These are phyloP conservation scores for Cercospora sp. DNA, from an alignment of 2,329 filamentous ascomycete genomes.

Conservation along the genomic window DNA sequence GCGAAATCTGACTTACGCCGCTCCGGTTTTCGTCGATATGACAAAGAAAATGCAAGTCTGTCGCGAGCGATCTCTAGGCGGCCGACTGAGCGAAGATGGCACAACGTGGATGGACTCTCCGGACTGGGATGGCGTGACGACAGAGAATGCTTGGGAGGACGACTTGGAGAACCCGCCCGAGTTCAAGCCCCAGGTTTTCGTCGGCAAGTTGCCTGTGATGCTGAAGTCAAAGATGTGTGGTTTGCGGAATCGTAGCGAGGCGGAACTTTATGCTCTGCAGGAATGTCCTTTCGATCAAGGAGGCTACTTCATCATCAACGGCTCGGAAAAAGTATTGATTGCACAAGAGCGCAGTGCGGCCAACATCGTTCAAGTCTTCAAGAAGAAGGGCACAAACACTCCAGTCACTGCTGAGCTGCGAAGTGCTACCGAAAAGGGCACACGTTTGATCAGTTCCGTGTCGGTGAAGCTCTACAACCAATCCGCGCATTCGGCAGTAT, in stretches of 20 bases:
- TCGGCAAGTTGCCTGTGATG: constrained; percentile 97
- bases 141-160: constrained; percentile 50
- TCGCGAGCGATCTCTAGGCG: constrained; percentile 68
- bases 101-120: constrained; percentile 30
- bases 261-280: constrained; percentile 85
- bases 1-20: constrained; percentile 93
- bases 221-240: constrained; percentile 96
- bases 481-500: constrained; percentile 61
- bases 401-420: constrained; percentile 94
- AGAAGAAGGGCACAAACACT: constrained; percentile 93
- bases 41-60: constrained; percentile 81
- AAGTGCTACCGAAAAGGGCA: constrained; percentile 94
- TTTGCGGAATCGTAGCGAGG: constrained; percentile 77
- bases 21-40: constrained; percentile 86
- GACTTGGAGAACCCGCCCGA: constrained; percentile 38
- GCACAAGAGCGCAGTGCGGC: constrained; percentile 96
- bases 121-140: constrained; percentile 44
- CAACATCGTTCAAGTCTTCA: constrained; percentile 99
- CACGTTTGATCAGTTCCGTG: constrained; percentile 87
- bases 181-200: constrained; percentile 66
- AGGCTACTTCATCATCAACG: constrained; percentile 99
- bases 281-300: constrained; percentile 98
- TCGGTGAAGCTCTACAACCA: constrained; percentile 75
- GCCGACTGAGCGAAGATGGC: constrained; percentile 67
- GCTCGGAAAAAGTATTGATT: constrained; percentile 96